These are phyloP conservation scores for Trichoderma oligosporum DNA, from an alignment of 2,329 filamentous ascomycete genomes.

Conservation along the genomic window DNA sequence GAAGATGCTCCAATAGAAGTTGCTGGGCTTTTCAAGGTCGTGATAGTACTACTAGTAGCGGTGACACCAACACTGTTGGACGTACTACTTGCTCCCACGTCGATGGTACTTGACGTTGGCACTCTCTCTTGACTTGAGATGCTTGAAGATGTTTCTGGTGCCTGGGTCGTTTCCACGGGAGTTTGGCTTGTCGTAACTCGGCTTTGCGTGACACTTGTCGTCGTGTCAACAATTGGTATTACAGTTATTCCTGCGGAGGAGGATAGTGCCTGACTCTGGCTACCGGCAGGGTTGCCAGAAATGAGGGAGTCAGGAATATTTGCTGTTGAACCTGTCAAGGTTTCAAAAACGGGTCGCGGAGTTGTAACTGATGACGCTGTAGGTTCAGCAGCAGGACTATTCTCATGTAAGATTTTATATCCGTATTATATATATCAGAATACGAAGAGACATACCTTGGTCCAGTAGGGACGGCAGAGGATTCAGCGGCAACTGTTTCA, in stretches of 20 bases:
- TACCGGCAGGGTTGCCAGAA: background rate
- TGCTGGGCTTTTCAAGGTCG: background rate
- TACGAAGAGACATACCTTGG: background rate
- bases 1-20: background rate
- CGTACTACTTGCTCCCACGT: no score
- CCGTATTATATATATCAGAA: background rate
- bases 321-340: conserved; percentile 12
- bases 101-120: no score
- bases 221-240: conserved; percentile 4
- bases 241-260: background rate
- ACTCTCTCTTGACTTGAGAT: no score
- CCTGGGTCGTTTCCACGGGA: no score
- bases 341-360: conserved; percentile 14
- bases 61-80: background rate
- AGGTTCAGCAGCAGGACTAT: background rate
- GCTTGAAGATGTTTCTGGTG: background rate
- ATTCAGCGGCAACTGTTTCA: conserved; percentile 3
- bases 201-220: background rate
- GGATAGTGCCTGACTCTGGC: background rate
- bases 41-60: background rate
- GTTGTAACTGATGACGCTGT: background rate
- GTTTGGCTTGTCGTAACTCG: no score
- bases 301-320: conserved; percentile 18
- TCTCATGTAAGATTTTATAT: background rate
- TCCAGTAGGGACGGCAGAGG: background rate